Base-by-base conservation (phyloP, 2,329 filamentous ascomycete species). In the Sporothrix dimorphospora region DNA sequence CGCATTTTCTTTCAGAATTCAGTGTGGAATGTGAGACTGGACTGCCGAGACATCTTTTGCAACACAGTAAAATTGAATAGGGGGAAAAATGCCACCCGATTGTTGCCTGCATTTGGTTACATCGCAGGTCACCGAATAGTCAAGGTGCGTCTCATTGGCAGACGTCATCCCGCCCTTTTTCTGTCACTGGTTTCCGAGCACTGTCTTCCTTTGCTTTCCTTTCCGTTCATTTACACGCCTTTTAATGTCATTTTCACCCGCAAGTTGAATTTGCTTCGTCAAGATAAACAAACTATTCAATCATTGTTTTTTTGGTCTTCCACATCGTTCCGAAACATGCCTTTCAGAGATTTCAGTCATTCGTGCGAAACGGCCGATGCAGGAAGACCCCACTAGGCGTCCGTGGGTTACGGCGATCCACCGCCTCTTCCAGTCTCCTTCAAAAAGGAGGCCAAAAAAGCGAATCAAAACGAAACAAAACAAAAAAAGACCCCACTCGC, bases 51-150 rank as follows among this genome's bases (percentile, higher is more conserved):
- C n/a, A n/a, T n/a, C n/a, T n/a, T n/a, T n/a, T n/a, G n/a, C n/a
- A n/a, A n/a, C n/a, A n/a, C n/a, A n/a, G n/a, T 24, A 2, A 53
- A 53, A 53, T 9, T 34, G 30, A 34, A 34, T 14, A 57, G 53
- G 8, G 6, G 9, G 9, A 8, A 8, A n/a, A 57, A 57, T 4
- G 6, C 7, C 27, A 21, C 57, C 57, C 16, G 19, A 21, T 42
- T 63, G 57, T 63, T 63, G 57, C 57, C 57, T 63, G 57, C 57
- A 42, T 63, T 24, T 24, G 34, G 57, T 61, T 63, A 14, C 57
- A 63, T 63, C 40, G 57, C 57, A 63, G 9, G 34, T 63, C 42
- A 24, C 57, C 34, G 19, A 63, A 24, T 4, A 42, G n/a, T 63
- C n/a, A 11, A 63, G n/a, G 34, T 63, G 34, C 34, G 16, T 16